Conservation (phyloP, 441 rosid species). For the Omphalea diandra region DNA sequence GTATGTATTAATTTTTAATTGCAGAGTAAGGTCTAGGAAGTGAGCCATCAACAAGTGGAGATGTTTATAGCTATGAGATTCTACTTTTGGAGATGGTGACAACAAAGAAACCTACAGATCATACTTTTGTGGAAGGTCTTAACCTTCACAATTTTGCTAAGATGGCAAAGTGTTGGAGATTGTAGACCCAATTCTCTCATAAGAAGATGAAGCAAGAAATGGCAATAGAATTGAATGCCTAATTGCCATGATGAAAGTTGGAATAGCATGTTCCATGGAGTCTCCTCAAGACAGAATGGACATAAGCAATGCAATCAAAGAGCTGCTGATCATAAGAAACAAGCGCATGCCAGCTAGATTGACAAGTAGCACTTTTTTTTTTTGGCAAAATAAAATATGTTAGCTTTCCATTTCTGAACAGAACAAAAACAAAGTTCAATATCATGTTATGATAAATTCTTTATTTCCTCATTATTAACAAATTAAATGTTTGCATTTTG, state of each 20-base stretch:
- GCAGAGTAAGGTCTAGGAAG: conserved; percentile 19
- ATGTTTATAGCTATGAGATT: conserved; percentile 17
- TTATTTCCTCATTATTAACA: too few relatives aligned
- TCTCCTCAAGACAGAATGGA: conserved; percentile 9
- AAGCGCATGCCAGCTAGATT: neutral
- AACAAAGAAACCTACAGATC: neutral
- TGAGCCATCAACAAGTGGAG: conserved; percentile 4
- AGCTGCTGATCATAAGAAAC: neutral
- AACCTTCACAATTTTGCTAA: conserved; percentile 4
- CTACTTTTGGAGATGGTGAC: conserved; percentile 12
- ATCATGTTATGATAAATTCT: too few relatives aligned
- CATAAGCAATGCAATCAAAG: neutral
- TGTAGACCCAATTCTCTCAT: neutral
- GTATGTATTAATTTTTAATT: neutral
- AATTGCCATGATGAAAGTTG: neutral
- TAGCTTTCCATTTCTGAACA: too few relatives aligned
- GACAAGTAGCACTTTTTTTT: neutral
- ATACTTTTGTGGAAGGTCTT: neutral
- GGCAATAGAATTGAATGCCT: neutral
- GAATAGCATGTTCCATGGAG: conserved; percentile 18
- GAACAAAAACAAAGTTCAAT: too few relatives aligned
- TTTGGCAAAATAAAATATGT: neutral
- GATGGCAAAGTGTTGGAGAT: conserved; percentile 12
- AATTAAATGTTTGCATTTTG: too few relatives aligned
- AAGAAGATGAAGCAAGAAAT: too few relatives aligned